Evolutionary conservation across 805 yeast species (phyloP).

Genomic region (Starmerella bacillaris): DNA sequence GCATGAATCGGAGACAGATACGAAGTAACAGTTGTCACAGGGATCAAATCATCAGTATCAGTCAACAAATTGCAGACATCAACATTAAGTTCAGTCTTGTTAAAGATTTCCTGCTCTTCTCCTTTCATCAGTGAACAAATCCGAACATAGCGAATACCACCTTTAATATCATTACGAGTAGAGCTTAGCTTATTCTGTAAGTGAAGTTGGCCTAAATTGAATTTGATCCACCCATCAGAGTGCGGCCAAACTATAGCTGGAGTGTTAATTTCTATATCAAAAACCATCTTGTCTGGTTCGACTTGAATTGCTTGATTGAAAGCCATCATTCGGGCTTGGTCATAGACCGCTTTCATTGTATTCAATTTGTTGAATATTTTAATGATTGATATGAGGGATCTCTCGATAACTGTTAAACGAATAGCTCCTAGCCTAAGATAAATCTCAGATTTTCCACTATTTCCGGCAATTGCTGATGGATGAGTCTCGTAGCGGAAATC

Average conservation of each 20-base stretch:
- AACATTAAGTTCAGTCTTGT: constrained; percentile 9
- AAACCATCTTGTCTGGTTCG: constrained; percentile 41
- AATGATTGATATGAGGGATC: constrained; percentile 50
- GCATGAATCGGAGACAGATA: constrained; percentile 44
- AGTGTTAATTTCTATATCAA: constrained; percentile 56
- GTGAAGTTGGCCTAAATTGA: constrained; percentile 67
- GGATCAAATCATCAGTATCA: neutral
- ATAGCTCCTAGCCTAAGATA: constrained; percentile 60
- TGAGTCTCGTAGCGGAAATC: constrained; percentile 72
- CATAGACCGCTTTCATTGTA: constrained; percentile 77
- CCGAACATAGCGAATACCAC: constrained; percentile 57
- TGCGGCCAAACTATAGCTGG: constrained; percentile 73
- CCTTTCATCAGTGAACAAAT: constrained; percentile 41
- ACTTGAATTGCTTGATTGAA: constrained; percentile 58
- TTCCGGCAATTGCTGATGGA: constrained; percentile 21
- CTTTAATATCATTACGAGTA: constrained; percentile 33
- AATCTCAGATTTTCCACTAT: constrained; percentile 31
- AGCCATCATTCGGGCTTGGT: constrained; percentile 74
- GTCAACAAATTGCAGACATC: constrained; percentile 4
- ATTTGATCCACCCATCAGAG: constrained; percentile 39
- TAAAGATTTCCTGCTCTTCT: constrained; percentile 30
- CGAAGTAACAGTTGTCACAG: constrained; percentile 34
- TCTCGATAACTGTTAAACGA: constrained; percentile 36
- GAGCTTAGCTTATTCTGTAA: constrained; percentile 40
- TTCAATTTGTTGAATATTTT: constrained; percentile 56